phyloP scores from a whole-genome alignment of 257 asterid genomes.

The Solanum corneliomulleri region DNA sequence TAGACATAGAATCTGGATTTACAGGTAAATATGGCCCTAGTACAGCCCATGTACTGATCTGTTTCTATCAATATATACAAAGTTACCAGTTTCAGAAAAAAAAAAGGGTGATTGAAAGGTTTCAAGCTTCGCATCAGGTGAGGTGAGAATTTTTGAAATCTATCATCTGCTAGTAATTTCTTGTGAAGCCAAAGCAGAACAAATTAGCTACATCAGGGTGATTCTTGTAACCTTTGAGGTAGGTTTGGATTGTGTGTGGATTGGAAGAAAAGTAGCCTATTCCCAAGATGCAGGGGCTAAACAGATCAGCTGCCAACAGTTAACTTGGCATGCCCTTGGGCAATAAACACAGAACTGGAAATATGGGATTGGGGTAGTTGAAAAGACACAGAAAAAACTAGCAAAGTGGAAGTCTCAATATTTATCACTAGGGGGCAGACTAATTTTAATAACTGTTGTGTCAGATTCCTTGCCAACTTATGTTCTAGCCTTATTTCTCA shows the following conservation, averaged over 20 bases:
- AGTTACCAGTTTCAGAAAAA: background rate
- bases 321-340: background rate
- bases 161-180: background rate
- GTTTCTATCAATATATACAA: background rate
- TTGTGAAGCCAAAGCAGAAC: background rate
- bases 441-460: background rate
- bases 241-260: background rate
- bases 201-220: background rate
- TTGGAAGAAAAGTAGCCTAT: background rate
- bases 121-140: background rate
- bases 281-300: background rate
- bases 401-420: background rate
- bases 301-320: background rate
- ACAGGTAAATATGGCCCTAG: background rate
- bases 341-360: background rate
- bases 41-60: background rate
- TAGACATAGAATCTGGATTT: background rate
- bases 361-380: background rate
- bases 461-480: background rate
- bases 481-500: background rate
- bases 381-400: background rate
- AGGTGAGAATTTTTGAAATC: background rate
- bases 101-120: background rate
- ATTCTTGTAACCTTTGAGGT: background rate
- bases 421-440: background rate